Conservation (phyloP, 768 basidiomycete species). For the Chlorophyllum brunneum region DNA sequence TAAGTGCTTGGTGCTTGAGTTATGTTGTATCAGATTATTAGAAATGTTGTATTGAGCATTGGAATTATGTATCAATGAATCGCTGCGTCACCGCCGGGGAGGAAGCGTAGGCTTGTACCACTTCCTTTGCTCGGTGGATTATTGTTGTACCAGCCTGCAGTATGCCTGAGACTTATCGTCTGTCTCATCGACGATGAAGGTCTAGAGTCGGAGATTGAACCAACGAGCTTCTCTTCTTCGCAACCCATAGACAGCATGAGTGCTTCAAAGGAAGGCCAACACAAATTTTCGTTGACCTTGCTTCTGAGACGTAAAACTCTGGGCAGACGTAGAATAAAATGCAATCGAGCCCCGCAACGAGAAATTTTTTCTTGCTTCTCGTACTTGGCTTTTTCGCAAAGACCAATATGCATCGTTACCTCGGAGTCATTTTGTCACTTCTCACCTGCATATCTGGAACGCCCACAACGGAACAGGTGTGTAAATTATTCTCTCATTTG, state of each 20-base stretch:
- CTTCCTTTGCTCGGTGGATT: too few species aligned
- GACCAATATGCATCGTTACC: not conserved
- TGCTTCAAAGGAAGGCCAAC: not conserved
- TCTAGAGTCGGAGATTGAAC: too few species aligned
- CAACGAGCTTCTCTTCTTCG: too few species aligned
- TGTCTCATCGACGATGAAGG: too few species aligned
- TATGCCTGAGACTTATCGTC: too few species aligned
- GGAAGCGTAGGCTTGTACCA: too few species aligned
- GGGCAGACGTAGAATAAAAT: not conserved
- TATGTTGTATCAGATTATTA: too few species aligned
- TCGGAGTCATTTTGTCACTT: not conserved
- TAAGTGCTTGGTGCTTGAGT: not conserved
- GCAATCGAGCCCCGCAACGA: not conserved
- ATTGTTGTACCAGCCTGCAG: too few species aligned
- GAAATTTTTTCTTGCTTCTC: not conserved
- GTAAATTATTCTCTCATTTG: not conserved
- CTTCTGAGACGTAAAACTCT: constrained; percentile 3
- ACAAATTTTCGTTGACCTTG: too few species aligned
- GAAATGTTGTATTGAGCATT: too few species aligned
- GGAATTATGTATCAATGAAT: too few species aligned
- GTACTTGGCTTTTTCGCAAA: not conserved
- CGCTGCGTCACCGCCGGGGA: too few species aligned
- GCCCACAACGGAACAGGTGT: not conserved
- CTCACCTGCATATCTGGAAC: not conserved
- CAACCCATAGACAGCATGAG: not conserved